phyloP scores from a whole-genome alignment of 2,329 filamentous ascomycete genomes.

The Aspergillus japonicus region DNA sequence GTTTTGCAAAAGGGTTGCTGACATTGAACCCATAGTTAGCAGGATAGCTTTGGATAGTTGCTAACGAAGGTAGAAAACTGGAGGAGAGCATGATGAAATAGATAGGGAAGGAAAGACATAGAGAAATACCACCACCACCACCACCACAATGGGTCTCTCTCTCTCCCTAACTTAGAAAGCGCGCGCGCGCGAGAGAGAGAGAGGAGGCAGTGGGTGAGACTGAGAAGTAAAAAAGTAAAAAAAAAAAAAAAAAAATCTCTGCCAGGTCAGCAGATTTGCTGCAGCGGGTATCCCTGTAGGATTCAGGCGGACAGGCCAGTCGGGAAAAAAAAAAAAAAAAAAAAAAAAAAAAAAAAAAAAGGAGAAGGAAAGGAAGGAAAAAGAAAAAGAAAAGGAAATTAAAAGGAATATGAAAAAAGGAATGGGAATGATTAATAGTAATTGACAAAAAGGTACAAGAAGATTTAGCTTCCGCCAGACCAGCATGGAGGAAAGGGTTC shows the following conservation, averaged over 20 bases:
- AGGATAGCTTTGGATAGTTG: constrained; percentile 13
- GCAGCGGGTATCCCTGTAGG: no score
- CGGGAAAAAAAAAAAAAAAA: constrained; percentile 27
- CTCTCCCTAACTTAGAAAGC: not conserved
- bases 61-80: not conserved
- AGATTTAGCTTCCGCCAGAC: constrained; percentile 17
- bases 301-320: no score
- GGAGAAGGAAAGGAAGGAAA: not conserved
- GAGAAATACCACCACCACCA: not conserved
- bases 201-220: not conserved
- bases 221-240: not conserved
- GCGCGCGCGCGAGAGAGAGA: not conserved
- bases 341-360: constrained; percentile 9
- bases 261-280: no score
- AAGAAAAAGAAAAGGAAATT: constrained; percentile 14
- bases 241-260: constrained; percentile 22
- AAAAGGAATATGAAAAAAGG: constrained; percentile 23
- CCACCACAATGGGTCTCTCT: not conserved
- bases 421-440: constrained; percentile 17
- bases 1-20: constrained; percentile 37
- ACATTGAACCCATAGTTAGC: constrained; percentile 25
- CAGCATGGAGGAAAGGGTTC: constrained; percentile 20
- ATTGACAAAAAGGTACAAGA: constrained; percentile 16
- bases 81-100: constrained; percentile 12
- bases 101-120: constrained; percentile 27